phyloP scores from a whole-genome alignment of 768 basidiomycete genomes.

The Leccinum variicolor region DNA sequence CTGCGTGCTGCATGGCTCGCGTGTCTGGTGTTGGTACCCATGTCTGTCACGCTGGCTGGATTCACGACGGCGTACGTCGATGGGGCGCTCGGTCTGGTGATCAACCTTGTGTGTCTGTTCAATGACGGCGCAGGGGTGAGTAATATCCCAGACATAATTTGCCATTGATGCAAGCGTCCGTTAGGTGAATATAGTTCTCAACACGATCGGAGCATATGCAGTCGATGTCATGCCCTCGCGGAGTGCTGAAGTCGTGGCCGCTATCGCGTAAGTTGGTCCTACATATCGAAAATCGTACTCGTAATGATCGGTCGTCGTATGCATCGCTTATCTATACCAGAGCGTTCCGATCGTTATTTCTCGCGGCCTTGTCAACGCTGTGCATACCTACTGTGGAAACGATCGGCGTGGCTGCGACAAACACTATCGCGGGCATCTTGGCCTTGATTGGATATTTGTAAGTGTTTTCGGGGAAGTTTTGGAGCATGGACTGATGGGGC shows the following conservation, averaged over 20 bases:
- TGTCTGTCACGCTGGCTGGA: conserved; percentile 48
- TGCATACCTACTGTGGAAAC: conserved; percentile 43
- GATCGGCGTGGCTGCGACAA: conserved; percentile 49
- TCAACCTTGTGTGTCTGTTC: conserved; percentile 57
- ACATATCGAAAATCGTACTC: neutral
- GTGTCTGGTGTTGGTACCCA: conserved; percentile 48
- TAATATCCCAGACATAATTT: neutral
- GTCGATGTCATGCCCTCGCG: conserved; percentile 58
- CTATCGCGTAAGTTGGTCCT: conserved; percentile 42
- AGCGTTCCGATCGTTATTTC: conserved; percentile 23
- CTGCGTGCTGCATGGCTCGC: conserved; percentile 51
- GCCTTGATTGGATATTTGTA: conserved; percentile 53
- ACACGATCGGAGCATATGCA: conserved; percentile 52
- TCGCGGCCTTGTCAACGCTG: conserved; percentile 12
- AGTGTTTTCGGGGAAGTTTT: conserved; percentile 20
- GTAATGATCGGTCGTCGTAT: neutral
- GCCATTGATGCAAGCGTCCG: neutral
- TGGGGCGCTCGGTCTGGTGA: conserved; percentile 45
- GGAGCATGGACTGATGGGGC: neutral
- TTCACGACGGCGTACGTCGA: conserved; percentile 48
- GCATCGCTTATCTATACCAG: conserved; percentile 1
- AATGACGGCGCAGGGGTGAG: conserved; percentile 62
- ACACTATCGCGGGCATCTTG: conserved; percentile 43
- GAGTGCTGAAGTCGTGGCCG: conserved; percentile 63
- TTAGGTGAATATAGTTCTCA: conserved; percentile 56